Percentiles rank a stretch among this genome's conserved stretches.
These are phyloP conservation scores for Adansonia madagascariensis DNA, from an alignment of 441 rosid genomes.

Conservation along the genomic window DNA sequence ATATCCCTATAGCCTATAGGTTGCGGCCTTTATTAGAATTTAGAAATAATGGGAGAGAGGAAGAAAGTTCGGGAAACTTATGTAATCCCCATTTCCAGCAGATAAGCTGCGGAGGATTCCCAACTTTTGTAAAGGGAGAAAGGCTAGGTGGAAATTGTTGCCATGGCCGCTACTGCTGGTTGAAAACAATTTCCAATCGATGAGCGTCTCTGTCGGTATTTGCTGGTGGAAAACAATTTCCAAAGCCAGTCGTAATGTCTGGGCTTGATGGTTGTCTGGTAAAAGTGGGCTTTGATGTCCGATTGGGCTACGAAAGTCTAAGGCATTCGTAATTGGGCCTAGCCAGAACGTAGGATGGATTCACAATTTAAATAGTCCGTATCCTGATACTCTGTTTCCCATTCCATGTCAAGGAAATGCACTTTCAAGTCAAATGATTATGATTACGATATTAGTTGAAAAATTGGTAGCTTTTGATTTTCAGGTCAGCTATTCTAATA, in stretches of 20 bases:
- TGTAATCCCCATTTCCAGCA: not conserved
- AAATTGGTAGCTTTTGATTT: not conserved
- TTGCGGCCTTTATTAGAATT: not conserved
- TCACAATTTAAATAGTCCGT: not conserved
- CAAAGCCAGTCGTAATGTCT: not conserved
- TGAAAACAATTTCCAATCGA: slow-evolving; percentile 94
- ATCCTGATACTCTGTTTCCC: not conserved
- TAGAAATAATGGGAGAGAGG: not conserved
- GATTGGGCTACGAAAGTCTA: no score
- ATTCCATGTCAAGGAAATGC: no score
- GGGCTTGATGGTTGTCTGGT: no score
- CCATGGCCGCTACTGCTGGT: slow-evolving; percentile 78
- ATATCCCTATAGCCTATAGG: not conserved
- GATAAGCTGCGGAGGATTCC: not conserved
- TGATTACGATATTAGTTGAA: not conserved
- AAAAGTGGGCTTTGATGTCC: no score
- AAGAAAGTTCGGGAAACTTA: not conserved
- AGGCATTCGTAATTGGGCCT: no score
- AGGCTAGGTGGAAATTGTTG: no score
- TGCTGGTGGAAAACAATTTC: slow-evolving; percentile 18
- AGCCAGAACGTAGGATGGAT: no score
- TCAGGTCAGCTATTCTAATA: not conserved
- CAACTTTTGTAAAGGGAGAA: not conserved
- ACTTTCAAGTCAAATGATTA: not conserved
- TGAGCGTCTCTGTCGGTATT: no score